Evolutionary conservation across 202 grass and related monocot genomes (phyloP), one percentile per base, ranked within the genome.

Genomic region (Setaria viridis): DNA sequence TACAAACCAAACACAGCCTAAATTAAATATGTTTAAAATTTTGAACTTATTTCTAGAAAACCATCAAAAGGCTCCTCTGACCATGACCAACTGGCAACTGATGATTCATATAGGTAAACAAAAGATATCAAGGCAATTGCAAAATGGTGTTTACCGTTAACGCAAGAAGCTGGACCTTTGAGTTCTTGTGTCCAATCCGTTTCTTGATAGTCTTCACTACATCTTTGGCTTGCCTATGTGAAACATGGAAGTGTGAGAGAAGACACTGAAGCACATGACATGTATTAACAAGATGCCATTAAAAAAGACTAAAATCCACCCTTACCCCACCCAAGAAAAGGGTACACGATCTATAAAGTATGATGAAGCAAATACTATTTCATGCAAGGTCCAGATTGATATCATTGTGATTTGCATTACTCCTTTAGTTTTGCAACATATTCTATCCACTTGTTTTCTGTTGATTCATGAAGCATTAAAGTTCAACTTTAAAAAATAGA

Each of bases 131-230:
- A 85, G 21, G 67, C 48, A 63, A 76, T 41, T 74, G 68, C 34
- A 72, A 51, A 84, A 70, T 71, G 55, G n/a, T 67, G 86, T 87
- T 99, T 89, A 99, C 97, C 68, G 90, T 88, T 74, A 99, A 86
- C 67, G 92, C 72, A 19, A 99, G 94, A 88, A 99, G 92, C 74
- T 99, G 97, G 78, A 99, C 72, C 86, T 99, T 99, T 29, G 97
- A 86, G 73, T 89, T 99, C 85, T 96, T 99, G 88, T 90, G 85
- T 11, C 63, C 94, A 81, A 99, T 91, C 35, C 97, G 92, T 77
- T 92, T 99, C 81, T 97, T 99, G 82, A 97, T 64, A 62, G 82
- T 82, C 80, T 94, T 99, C 33, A 99, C 87, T 35, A 89, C 91
- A 91, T 94, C 97, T 87, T 97, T 99, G 77, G 90, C 83, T 94